Evolutionary conservation across 2,329 filamentous ascomycete species (phyloP).

Genomic region (Claviceps quebecensis): DNA sequence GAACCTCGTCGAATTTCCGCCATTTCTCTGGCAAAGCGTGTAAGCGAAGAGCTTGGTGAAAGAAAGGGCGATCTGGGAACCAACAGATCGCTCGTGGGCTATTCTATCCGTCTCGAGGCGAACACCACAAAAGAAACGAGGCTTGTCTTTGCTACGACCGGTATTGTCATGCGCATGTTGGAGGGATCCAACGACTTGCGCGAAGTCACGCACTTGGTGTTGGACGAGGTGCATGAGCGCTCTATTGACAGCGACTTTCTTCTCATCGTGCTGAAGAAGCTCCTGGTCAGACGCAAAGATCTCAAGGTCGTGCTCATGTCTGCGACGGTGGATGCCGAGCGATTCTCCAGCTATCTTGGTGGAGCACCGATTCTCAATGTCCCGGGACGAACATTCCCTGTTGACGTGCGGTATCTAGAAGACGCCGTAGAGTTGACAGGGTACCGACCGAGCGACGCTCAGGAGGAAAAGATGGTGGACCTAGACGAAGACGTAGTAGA

Average conservation of each 20-base stretch:
- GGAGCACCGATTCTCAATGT: slow-evolving; percentile 79
- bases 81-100: slow-evolving; percentile 71
- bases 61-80: slow-evolving; percentile 70
- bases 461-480: slow-evolving; percentile 40
- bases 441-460: slow-evolving; percentile 39
- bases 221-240: slow-evolving; percentile 96
- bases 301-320: slow-evolving; percentile 95
- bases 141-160: slow-evolving; percentile 75
- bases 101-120: slow-evolving; percentile 84
- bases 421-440: slow-evolving; percentile 83
- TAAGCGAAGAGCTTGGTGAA: slow-evolving; percentile 91
- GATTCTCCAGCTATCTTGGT: slow-evolving; percentile 78
- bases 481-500: slow-evolving; percentile 47
- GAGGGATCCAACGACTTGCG: slow-evolving; percentile 75
- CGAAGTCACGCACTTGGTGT: slow-evolving; percentile 83
- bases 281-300: slow-evolving; percentile 63
- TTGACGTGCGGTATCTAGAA: slow-evolving; percentile 76
- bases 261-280: slow-evolving; percentile 75
- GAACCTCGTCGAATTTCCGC: slow-evolving; percentile 93
- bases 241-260: slow-evolving; percentile 96
- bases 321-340: slow-evolving; percentile 84
- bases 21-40: slow-evolving; percentile 80
- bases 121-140: slow-evolving; percentile 71
- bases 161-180: slow-evolving; percentile 97
- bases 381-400: slow-evolving; percentile 85